Conservation (phyloP, 805 yeast genomes). For the Suhomyces sp. region DNA sequence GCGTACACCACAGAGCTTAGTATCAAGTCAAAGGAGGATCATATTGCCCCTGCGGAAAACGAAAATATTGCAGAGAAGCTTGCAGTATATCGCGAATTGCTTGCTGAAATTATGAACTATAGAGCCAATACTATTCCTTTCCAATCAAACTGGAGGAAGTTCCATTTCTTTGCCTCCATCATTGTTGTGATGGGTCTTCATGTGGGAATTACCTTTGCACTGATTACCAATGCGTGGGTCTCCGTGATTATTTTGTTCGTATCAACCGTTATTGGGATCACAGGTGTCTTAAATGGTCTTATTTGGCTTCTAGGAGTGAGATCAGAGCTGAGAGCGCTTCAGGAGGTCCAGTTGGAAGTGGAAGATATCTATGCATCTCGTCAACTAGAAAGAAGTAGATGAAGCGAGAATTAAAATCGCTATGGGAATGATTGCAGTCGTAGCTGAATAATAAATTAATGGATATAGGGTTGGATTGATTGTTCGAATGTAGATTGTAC, state of each 20-base stretch:
- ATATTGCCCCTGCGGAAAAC: slow-evolving; percentile 4
- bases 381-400: slow-evolving; percentile 1
- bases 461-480: no score
- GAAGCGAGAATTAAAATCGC: no score
- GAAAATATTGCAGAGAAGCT: slow-evolving; percentile 17
- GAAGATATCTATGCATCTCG: slow-evolving; percentile 20
- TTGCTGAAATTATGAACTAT: slow-evolving; percentile 44
- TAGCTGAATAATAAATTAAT: no score
- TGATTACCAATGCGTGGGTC: slow-evolving; percentile 56
- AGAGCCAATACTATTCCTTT: slow-evolving; percentile 46
- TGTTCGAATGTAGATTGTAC: no score
- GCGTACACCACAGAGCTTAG: slow-evolving; percentile 54
- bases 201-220: slow-evolving; percentile 59
- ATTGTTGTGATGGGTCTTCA: slow-evolving; percentile 45
- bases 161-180: slow-evolving; percentile 62
- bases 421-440: no score
- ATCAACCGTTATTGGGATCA: slow-evolving; percentile 53
- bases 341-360: slow-evolving; percentile 74
- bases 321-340: slow-evolving; percentile 72
- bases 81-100: slow-evolving; percentile 38
- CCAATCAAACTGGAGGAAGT: slow-evolving; percentile 65
- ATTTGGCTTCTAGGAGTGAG: slow-evolving; percentile 80
- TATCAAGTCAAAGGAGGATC: slow-evolving; percentile 12
- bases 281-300: slow-evolving; percentile 74
- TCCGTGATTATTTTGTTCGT: slow-evolving; percentile 56